Percentiles rank a stretch among this genome's conserved stretches.
Conservation (phyloP, 2,329 filamentous ascomycete species). For the Alternaria brassicae region DNA sequence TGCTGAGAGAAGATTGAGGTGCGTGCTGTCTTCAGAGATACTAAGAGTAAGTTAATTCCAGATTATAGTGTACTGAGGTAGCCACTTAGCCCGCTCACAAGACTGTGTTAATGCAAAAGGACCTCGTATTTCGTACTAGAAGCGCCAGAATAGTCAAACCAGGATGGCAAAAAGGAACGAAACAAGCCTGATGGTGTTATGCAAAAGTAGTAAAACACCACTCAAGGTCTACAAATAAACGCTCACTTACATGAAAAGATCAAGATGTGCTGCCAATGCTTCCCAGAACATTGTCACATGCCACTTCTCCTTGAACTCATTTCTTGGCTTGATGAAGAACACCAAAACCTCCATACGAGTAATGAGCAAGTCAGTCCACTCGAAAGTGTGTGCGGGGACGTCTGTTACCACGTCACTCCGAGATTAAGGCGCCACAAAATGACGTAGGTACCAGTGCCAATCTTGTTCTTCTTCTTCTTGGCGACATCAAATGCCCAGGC, state of each 20-base stretch:
- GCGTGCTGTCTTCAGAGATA: neutral
- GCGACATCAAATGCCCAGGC: conserved; percentile 23
- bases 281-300: conserved; percentile 4
- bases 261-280: neutral
- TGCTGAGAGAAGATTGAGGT: no score
- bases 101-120: neutral
- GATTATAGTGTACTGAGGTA: neutral
- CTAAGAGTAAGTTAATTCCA: neutral
- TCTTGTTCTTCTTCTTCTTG: conserved; percentile 9
- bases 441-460: neutral
- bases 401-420: neutral
- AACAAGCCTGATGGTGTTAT: neutral
- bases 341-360: conserved; percentile 4
- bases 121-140: neutral
- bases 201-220: rapidly evolving
- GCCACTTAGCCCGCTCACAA: neutral
- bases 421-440: neutral
- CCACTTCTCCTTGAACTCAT: conserved; percentile 3
- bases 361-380: conserved; percentile 8
- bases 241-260: neutral
- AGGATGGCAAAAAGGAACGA: neutral
- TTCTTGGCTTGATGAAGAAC: conserved; percentile 6
- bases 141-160: neutral
- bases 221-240: neutral
- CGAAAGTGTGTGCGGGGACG: neutral